phyloP scores from a whole-genome alignment of 2,329 filamentous ascomycete species.

The Helotiales sp. region DNA sequence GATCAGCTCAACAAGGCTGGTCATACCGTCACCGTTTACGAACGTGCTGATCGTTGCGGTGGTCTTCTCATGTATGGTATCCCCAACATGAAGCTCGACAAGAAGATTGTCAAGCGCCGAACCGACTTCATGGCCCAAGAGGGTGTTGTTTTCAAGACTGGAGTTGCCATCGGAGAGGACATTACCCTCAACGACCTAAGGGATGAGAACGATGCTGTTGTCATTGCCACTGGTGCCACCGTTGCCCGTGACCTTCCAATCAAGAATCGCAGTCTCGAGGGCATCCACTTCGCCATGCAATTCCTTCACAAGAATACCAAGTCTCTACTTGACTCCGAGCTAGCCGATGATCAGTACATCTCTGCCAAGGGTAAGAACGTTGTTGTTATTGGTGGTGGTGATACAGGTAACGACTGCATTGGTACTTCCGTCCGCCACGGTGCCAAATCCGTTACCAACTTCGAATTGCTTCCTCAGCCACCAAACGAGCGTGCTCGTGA shows the following conservation, averaged over 20 bases:
- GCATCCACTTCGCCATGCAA: constrained; percentile 96
- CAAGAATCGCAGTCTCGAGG: constrained; percentile 81
- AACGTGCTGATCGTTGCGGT: constrained; percentile 86
- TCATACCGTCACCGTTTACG: constrained; percentile 85
- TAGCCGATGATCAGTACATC: constrained; percentile 83
- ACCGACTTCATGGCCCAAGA: constrained; percentile 93
- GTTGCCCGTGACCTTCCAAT: constrained; percentile 92
- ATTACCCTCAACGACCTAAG: constrained; percentile 71
- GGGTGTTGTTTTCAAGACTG: constrained; percentile 79
- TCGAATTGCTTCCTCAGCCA: constrained; percentile 91
- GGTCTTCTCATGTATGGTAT: constrained; percentile 98
- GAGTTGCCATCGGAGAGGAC: constrained; percentile 75
- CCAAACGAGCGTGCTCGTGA: constrained; percentile 86
- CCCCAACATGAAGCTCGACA: constrained; percentile 99
- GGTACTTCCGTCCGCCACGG: constrained; percentile 94
- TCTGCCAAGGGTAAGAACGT: constrained; percentile 95
- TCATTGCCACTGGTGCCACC: constrained; percentile 90
- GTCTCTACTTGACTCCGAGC: constrained; percentile 88
- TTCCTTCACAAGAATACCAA: constrained; percentile 98
- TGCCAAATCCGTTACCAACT: constrained; percentile 94
- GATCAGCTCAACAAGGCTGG: constrained; percentile 95
- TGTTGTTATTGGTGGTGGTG: constrained; percentile 94
- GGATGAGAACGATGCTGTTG: constrained; percentile 74
- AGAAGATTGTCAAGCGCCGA: constrained; percentile 92
- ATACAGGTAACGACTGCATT: constrained; percentile 97